phyloP scores from a whole-genome alignment of 2,329 filamentous ascomycete genomes.

The Epichloe uncinata region DNA sequence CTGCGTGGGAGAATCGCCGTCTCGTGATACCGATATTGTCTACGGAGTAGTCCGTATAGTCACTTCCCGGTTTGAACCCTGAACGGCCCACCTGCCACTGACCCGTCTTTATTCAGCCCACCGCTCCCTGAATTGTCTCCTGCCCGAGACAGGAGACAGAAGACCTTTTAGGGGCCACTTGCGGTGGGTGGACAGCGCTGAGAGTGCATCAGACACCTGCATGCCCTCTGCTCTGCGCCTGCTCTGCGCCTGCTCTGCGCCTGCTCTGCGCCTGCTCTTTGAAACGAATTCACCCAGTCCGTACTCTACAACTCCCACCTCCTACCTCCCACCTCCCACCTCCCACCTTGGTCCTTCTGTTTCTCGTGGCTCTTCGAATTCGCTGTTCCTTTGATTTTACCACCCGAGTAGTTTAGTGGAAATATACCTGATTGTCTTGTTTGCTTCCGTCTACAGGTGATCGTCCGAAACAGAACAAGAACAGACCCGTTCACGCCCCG shows the following conservation, averaged over 20 bases:
- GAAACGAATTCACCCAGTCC: background rate
- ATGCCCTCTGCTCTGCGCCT: background rate
- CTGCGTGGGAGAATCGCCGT: too few species aligned
- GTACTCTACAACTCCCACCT: background rate
- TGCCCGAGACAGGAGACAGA: too few species aligned
- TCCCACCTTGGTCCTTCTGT: background rate
- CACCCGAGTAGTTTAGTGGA: slow-evolving; percentile 5
- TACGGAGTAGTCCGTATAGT: too few species aligned
- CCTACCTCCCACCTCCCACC: too few species aligned
- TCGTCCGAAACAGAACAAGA: slow-evolving; percentile 1
- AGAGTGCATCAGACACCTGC: too few species aligned
- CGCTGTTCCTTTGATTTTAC: background rate
- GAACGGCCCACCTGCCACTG: too few species aligned
- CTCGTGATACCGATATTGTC: too few species aligned
- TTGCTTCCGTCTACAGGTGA: slow-evolving; percentile 1
- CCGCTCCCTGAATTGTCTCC: too few species aligned
- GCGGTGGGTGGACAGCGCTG: background rate
- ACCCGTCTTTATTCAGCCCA: too few species aligned
- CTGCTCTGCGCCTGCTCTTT: background rate
- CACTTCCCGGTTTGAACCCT: too few species aligned
- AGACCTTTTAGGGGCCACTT: too few species aligned
- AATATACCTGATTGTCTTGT: slow-evolving; percentile 3
- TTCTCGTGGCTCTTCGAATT: background rate
- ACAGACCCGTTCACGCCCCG: background rate
- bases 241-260: too few species aligned